Conservation (phyloP, 768 basidiomycete species). For the Pleurotus giganteus region DNA sequence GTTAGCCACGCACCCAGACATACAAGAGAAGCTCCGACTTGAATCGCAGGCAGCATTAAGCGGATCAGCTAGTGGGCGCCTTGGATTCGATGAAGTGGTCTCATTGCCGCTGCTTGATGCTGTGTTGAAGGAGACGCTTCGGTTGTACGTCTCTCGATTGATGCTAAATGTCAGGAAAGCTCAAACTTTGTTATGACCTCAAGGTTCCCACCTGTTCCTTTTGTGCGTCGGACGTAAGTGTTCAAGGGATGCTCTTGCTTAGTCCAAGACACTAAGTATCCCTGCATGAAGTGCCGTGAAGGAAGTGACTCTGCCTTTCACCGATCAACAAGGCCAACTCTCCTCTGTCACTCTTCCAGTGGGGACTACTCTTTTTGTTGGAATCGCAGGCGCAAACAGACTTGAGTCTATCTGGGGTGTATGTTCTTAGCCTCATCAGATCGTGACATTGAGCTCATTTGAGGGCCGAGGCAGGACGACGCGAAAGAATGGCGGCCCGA, state of each 20-base stretch:
- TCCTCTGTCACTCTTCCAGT: constrained; percentile 39
- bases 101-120: constrained; percentile 41
- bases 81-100: constrained; percentile 34
- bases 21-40: constrained; percentile 35
- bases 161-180: neutral
- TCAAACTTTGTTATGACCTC: neutral
- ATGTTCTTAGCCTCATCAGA: constrained; percentile 13
- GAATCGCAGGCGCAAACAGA: constrained; percentile 46
- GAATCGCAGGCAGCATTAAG: constrained; percentile 31
- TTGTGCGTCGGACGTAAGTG: constrained; percentile 42
- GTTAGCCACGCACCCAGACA: constrained; percentile 33
- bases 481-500: constrained; percentile 53
- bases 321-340: constrained; percentile 25
- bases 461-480: constrained; percentile 17
- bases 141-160: constrained; percentile 29
- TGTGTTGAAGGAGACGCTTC: constrained; percentile 44
- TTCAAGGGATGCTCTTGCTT: neutral
- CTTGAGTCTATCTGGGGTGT: constrained; percentile 51
- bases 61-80: constrained; percentile 17
- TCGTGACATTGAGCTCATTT: neutral
- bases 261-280: neutral
- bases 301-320: constrained; percentile 41
- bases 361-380: constrained; percentile 47
- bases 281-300: constrained; percentile 32
- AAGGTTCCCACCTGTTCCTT: constrained; percentile 46